Percentiles rank a stretch among this genome's conserved stretches.
Conservation (phyloP, 108 stramenopile genomes). For the Nitzschia sp. region DNA sequence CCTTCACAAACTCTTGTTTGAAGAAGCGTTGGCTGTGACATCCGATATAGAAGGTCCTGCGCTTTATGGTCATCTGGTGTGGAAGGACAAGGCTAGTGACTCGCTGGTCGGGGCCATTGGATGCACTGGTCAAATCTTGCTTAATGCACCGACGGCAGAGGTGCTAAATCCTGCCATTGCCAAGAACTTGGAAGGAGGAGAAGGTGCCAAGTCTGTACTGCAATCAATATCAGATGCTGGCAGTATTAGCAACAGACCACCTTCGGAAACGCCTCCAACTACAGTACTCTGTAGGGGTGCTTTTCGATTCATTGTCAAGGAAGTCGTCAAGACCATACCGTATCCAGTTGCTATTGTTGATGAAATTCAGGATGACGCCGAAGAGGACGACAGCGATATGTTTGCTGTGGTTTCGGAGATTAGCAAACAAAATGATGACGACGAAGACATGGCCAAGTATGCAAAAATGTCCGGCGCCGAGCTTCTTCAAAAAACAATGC, state of each 20-base stretch:
- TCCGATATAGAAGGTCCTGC: neutral
- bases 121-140: slow-evolving; percentile 69
- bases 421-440: slow-evolving; percentile 29
- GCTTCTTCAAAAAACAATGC: slow-evolving; percentile 47
- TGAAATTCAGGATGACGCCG: slow-evolving; percentile 64
- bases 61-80: slow-evolving; percentile 70
- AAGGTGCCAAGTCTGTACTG: slow-evolving; percentile 11
- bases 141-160: slow-evolving; percentile 30
- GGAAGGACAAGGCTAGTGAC: slow-evolving; percentile 30
- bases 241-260: slow-evolving; percentile 3
- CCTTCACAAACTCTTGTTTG: slow-evolving; percentile 65
- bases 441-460: slow-evolving; percentile 62
- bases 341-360: slow-evolving; percentile 81
- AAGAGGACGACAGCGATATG: slow-evolving; percentile 40
- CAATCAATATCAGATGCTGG: slow-evolving; percentile 22
- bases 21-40: slow-evolving; percentile 44
- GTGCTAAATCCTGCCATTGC: slow-evolving; percentile 6
- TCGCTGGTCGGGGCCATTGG: slow-evolving; percentile 74
- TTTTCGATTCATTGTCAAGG: slow-evolving; percentile 76
- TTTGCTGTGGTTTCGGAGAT: neutral
- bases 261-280: slow-evolving; percentile 28
- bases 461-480: slow-evolving; percentile 35
- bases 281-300: slow-evolving; percentile 61
- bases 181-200: neutral
- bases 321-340: slow-evolving; percentile 66